These are phyloP conservation scores for Aspergillus sp. DNA, from an alignment of 2,329 filamentous ascomycete species.

Conservation along the genomic window DNA sequence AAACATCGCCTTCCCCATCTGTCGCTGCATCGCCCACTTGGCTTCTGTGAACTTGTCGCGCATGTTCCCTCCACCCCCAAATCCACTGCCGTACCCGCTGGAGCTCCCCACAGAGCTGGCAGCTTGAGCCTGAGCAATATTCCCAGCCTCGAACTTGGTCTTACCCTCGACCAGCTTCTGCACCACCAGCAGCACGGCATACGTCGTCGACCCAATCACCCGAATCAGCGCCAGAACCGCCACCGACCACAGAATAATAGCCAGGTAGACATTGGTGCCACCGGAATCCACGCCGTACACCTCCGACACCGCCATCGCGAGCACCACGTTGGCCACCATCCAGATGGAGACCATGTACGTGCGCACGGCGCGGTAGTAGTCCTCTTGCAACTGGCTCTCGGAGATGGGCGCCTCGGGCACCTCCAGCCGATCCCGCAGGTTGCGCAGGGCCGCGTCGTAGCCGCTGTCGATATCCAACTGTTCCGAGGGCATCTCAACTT, in stretches of 20 bases:
- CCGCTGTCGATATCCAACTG: slow-evolving; percentile 97
- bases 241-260: slow-evolving; percentile 90
- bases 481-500: slow-evolving; percentile 95
- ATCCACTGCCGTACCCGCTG: slow-evolving; percentile 15
- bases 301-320: slow-evolving; percentile 91
- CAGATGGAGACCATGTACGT: slow-evolving; percentile 97
- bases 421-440: slow-evolving; percentile 88
- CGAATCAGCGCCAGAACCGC: slow-evolving; percentile 84
- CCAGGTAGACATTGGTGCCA: slow-evolving; percentile 82
- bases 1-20: slow-evolving; percentile 36
- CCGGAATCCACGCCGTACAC: slow-evolving; percentile 71
- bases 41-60: slow-evolving; percentile 35
- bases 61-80: slow-evolving; percentile 32
- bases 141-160: slow-evolving; percentile 55
- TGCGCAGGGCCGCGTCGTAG: slow-evolving; percentile 94
- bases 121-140: slow-evolving; percentile 27
- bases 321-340: slow-evolving; percentile 87
- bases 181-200: slow-evolving; percentile 77
- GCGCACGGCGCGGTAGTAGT: slow-evolving; percentile 95
- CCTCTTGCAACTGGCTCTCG: slow-evolving; percentile 87
- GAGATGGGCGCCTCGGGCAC: slow-evolving; percentile 61
- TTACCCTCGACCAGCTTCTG: slow-evolving; percentile 85
- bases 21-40: slow-evolving; percentile 33
- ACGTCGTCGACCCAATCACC: slow-evolving; percentile 75
- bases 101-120: slow-evolving; percentile 17